These are phyloP conservation scores for Trichoderma harzianum DNA, from an alignment of 2,329 filamentous ascomycete genomes.

Conservation along the genomic window DNA sequence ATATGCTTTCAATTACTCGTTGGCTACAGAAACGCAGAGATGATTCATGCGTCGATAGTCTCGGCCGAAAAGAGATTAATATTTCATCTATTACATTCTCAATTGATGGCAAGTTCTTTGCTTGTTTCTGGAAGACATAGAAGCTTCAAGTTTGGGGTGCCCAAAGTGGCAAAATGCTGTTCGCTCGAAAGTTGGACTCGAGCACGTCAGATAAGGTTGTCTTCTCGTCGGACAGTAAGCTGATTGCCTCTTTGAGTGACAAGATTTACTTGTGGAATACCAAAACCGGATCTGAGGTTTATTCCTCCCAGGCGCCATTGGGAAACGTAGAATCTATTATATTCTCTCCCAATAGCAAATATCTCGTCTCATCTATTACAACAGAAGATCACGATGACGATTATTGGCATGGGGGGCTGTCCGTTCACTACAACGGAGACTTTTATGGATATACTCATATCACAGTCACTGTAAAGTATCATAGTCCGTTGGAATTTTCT, in stretches of 20 bases:
- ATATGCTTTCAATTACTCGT: too few relatives aligned
- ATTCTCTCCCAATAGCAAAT: background rate
- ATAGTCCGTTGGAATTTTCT: background rate
- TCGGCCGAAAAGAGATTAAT: too few relatives aligned
- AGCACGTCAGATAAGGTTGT: background rate
- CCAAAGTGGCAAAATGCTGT: background rate
- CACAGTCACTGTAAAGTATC: background rate
- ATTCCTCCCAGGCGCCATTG: too few relatives aligned
- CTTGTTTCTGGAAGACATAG: too few relatives aligned
- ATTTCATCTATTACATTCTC: too few relatives aligned
- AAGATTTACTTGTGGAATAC: background rate
- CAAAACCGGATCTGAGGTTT: background rate
- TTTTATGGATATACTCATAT: background rate
- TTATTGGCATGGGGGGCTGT: too few relatives aligned
- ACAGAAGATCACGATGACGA: too few relatives aligned
- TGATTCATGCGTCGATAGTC: too few relatives aligned
- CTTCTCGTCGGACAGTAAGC: background rate
- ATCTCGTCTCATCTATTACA: background rate
- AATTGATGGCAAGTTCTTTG: too few relatives aligned
- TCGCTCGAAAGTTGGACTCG: background rate
- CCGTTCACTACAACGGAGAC: background rate
- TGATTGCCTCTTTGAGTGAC: background rate
- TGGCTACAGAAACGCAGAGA: too few relatives aligned
- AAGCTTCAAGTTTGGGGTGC: too few relatives aligned
- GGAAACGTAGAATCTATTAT: background rate